Conservation (phyloP, 129 eudicot genomes). For the Cynara cardunculus region DNA sequence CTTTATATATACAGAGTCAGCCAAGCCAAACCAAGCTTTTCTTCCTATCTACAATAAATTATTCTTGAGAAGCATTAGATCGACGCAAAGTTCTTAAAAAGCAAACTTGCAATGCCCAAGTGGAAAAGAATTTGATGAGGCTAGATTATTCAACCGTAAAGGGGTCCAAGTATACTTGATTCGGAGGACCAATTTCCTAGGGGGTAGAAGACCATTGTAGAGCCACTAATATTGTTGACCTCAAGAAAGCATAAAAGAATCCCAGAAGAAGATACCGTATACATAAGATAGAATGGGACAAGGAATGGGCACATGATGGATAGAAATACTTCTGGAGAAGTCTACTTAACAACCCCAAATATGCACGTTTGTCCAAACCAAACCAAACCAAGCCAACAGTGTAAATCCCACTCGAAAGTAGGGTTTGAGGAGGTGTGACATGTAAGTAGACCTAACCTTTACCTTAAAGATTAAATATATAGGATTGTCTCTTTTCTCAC, state of each 20-base stretch:
- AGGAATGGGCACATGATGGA: slow-evolving; percentile 19
- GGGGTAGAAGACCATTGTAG: not conserved
- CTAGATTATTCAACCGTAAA: not conserved
- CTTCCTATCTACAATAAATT: slow-evolving; percentile 24
- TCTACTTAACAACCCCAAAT: slow-evolving; percentile 13
- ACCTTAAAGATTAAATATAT: too few species aligned
- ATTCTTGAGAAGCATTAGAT: slow-evolving; percentile 13
- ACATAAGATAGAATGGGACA: not conserved
- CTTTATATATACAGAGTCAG: slow-evolving; percentile 20
- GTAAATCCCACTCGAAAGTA: not conserved
- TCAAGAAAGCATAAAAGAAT: slow-evolving; percentile 22
- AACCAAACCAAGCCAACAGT: not conserved
- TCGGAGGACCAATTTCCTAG: not conserved
- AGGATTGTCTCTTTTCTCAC: too few species aligned
- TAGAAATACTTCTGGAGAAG: not conserved
- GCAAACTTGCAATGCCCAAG: not conserved
- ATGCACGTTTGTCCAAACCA: not conserved
- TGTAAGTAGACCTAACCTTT: too few species aligned
- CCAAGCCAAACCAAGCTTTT: slow-evolving; percentile 31
- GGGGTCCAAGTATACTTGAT: slow-evolving; percentile 4
- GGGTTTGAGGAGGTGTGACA: not conserved
- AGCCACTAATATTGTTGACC: slow-evolving; percentile 24
- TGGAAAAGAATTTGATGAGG: slow-evolving; percentile 17
- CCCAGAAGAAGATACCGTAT: slow-evolving; percentile 23
- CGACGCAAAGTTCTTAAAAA: not conserved